Percentiles rank a stretch among this genome's conserved stretches.
Conservation (phyloP, 1,139 yeast genomes). For the Debaryomyces subglobosus region DNA sequence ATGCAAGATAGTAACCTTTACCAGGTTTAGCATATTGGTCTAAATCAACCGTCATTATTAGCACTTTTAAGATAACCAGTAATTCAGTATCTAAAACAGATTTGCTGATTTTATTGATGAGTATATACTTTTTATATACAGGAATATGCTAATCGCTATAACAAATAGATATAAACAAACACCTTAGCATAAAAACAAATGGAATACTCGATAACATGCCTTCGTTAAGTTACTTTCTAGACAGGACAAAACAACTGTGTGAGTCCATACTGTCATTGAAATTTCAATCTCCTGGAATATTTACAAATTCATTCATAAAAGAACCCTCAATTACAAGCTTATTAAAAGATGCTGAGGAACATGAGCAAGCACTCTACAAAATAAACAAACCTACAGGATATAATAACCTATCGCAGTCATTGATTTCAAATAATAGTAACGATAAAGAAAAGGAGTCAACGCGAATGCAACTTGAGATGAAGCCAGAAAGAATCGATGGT, state of each 20-base stretch:
- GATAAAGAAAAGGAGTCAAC: slow-evolving; percentile 2
- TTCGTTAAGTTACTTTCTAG: slow-evolving; percentile 27
- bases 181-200: not conserved
- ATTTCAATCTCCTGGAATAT: slow-evolving; percentile 59
- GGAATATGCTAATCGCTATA: not conserved
- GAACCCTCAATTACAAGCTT: slow-evolving; percentile 61
- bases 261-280: slow-evolving; percentile 31
- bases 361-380: slow-evolving; percentile 54
- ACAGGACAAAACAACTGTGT: slow-evolving; percentile 25
- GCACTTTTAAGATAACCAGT: not conserved
- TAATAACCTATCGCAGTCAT: not conserved
- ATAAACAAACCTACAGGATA: slow-evolving; percentile 23
- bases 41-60: slow-evolving; percentile 35
- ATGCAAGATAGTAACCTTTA: slow-evolving; percentile 61
- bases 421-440: not conserved
- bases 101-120: slow-evolving; percentile 2
- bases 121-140: slow-evolving; percentile 3
- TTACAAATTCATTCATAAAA: slow-evolving; percentile 62
- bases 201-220: slow-evolving; percentile 18
- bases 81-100: no score
- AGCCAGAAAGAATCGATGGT: slow-evolving; percentile 44
- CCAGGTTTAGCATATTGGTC: slow-evolving; percentile 46
- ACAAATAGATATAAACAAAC: slow-evolving; percentile 6
- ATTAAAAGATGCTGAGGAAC: slow-evolving; percentile 59
- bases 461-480: slow-evolving; percentile 16